A percentile compares a stretch with the other conserved stretches of the same genome.
These are phyloP conservation scores for Cyclotella sp. DNA, from an alignment of 108 stramenopile species.

Conservation along the genomic window DNA sequence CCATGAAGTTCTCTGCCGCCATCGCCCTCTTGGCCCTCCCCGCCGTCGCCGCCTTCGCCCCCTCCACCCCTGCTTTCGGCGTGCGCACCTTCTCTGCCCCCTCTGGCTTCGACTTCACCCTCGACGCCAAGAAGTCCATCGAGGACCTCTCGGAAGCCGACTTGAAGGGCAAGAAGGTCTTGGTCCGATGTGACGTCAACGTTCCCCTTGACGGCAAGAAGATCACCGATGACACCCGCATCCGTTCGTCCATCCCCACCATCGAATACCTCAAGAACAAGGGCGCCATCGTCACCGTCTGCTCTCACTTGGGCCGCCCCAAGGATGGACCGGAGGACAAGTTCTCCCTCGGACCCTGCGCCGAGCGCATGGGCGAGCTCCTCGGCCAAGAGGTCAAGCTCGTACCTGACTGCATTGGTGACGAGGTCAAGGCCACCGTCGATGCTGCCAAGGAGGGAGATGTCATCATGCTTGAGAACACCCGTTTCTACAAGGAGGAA, in stretches of 20 bases:
- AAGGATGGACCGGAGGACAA: conserved; percentile 98
- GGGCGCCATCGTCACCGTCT: conserved; percentile 98
- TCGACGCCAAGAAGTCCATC: conserved; percentile 96
- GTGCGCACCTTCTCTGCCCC: conserved; percentile 59
- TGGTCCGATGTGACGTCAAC: conserved; percentile 98
- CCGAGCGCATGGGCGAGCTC: conserved; percentile 93
- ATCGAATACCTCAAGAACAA: conserved; percentile 96
- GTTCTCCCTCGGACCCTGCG: conserved; percentile 97
- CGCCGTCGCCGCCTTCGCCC: conserved; percentile 76
- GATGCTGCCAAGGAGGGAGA: conserved; percentile 89
- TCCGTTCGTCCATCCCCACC: conserved; percentile 98
- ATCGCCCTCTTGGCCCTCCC: conserved; percentile 73
- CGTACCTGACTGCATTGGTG: conserved; percentile 97
- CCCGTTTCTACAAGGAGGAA: conserved; percentile 99
- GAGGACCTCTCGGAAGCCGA: conserved; percentile 92
- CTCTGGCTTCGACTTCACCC: conserved; percentile 56
- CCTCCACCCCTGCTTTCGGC: conserved; percentile 69
- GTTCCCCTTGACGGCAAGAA: conserved; percentile 97
- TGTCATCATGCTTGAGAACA: conserved; percentile 99
- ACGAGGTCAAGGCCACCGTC: conserved; percentile 88
- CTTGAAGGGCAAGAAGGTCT: conserved; percentile 96
- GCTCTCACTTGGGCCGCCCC: conserved; percentile 99
- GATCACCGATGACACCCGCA: conserved; percentile 99
- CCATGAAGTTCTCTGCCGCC: conserved; percentile 82
- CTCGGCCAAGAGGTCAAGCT: conserved; percentile 93